Percentiles rank a stretch among this genome's conserved stretches.
Evolutionary conservation across 2,329 filamentous ascomycete species (phyloP).

Genomic region (Cytospora schulzeri): DNA sequence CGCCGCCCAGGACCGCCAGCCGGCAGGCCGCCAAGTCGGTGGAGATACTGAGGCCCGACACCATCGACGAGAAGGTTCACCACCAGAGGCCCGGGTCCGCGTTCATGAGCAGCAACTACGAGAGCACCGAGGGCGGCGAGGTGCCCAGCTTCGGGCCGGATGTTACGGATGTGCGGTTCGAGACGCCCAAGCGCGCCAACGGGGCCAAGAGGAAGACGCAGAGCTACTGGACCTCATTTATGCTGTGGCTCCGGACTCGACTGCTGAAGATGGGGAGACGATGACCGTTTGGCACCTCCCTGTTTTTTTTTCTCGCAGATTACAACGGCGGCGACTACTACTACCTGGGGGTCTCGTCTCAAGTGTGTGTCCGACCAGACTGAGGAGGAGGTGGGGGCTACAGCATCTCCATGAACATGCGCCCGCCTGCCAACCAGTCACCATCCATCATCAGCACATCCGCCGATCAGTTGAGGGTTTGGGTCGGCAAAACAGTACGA

Average conservation of each 20-base stretch:
- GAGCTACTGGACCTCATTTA: slow-evolving; percentile 63
- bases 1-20: slow-evolving; percentile 26
- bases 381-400: background rate
- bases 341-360: too few species aligned
- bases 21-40: slow-evolving; percentile 9
- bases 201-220: slow-evolving; percentile 62
- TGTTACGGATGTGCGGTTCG: slow-evolving; percentile 49
- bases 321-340: background rate
- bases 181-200: slow-evolving; percentile 45
- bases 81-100: slow-evolving; percentile 31
- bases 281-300: slow-evolving; percentile 4
- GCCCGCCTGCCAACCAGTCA: background rate
- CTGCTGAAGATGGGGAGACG: slow-evolving; percentile 45
- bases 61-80: slow-evolving; percentile 44
- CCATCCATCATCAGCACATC: background rate
- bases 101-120: slow-evolving; percentile 51
- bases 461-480: background rate
- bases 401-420: background rate
- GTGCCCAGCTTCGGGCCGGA: slow-evolving; percentile 38
- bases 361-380: too few species aligned
- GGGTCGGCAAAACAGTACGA: slow-evolving; percentile 1
- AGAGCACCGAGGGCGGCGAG: slow-evolving; percentile 41
- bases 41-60: slow-evolving; percentile 9
- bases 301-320: accelerated
- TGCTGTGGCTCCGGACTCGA: slow-evolving; percentile 66